Conservation (phyloP, 139 green algal species). For the Medakamo hakoo region DNA sequence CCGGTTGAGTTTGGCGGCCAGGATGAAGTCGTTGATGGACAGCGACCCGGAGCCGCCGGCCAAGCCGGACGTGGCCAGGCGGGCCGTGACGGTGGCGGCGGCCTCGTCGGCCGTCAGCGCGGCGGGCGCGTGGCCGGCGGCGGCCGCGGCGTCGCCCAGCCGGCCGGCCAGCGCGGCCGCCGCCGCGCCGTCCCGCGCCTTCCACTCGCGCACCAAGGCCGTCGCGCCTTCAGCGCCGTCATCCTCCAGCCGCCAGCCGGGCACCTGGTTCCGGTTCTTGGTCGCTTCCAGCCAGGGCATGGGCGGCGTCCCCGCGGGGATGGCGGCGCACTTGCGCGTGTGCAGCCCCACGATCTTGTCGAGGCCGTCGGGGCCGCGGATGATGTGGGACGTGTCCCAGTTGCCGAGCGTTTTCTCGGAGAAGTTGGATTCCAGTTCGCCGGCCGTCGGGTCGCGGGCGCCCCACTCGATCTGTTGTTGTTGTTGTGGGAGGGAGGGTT, state of each 20-base stretch:
- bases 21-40: conserved; percentile 88
- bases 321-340: conserved; percentile 29
- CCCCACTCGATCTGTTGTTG: too few relatives aligned
- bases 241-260: conserved; percentile 5
- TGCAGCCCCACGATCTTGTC: conserved; percentile 24
- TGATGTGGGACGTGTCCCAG: conserved; percentile 78
- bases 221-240: background rate
- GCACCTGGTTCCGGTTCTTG: conserved; percentile 14
- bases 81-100: conserved; percentile 34
- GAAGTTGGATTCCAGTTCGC: conserved; percentile 74
- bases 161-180: conserved; percentile 1
- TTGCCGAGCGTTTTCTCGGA: conserved; percentile 67
- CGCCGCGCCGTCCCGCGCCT: background rate
- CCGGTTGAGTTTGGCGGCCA: conserved; percentile 62
- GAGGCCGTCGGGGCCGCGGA: conserved; percentile 33
- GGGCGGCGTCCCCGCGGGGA: conserved; percentile 23
- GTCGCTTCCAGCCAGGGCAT: conserved; percentile 36
- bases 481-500: too few relatives aligned
- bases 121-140: conserved; percentile 48
- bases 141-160: conserved; percentile 34
- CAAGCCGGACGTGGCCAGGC: conserved; percentile 33
- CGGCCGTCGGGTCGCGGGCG: conserved; percentile 60
- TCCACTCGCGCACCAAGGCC: background rate
- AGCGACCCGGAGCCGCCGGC: too few relatives aligned
- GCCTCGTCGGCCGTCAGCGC: conserved; percentile 27